A percentile compares a stretch with the other conserved stretches of the same genome.
These are phyloP conservation scores for Jamesozyma spencerorum DNA, from an alignment of 805 yeast genomes.

Conservation along the genomic window DNA sequence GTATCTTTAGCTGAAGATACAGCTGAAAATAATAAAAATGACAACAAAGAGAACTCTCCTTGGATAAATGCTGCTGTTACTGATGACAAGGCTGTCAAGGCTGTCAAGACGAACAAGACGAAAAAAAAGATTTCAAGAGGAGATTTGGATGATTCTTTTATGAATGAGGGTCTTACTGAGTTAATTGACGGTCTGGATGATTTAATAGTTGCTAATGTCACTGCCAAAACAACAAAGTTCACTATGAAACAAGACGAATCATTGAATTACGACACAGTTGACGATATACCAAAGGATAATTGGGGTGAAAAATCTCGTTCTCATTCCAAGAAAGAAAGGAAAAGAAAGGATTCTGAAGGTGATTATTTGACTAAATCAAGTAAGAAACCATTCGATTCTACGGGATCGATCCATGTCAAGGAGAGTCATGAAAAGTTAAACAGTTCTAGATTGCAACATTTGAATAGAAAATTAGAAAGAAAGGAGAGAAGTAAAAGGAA, in stretches of 20 bases:
- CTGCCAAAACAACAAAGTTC: background rate
- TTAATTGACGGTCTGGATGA: conserved; percentile 8
- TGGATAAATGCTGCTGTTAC: background rate
- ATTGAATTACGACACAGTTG: background rate
- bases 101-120: background rate
- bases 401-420: too few relatives aligned
- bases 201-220: conserved; percentile 1
- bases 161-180: conserved; percentile 2
- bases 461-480: background rate
- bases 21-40: background rate
- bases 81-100: background rate
- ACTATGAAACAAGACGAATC: background rate
- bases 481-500: background rate
- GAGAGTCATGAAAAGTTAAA: too few relatives aligned
- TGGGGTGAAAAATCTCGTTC: too few relatives aligned
- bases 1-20: background rate
- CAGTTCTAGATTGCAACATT: too few relatives aligned
- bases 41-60: background rate
- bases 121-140: background rate
- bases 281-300: too few relatives aligned
- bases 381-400: too few relatives aligned
- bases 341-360: too few relatives aligned
- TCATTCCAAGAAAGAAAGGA: too few relatives aligned
- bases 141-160: background rate
- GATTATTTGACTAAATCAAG: too few relatives aligned